Evolutionary conservation across 805 yeast genomes (phyloP), one percentile per base, ranked within the genome.

Genomic region (Sugiyamaella americana): DNA sequence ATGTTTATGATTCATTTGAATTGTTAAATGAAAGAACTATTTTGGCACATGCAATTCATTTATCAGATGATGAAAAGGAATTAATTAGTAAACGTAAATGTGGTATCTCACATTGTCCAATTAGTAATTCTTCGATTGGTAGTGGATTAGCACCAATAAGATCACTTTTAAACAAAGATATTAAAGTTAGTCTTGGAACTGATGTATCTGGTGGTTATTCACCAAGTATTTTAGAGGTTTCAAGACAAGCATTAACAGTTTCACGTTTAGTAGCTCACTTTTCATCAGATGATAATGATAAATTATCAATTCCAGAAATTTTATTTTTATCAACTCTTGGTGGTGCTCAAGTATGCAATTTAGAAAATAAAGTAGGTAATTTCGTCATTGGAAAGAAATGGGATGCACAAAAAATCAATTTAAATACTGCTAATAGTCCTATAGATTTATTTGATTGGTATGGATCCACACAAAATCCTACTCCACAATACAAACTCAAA

Each of bases 101-200:
- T 26, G 94, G 96, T 10, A 78, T 91, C 16, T 75, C 95, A 3
- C 98, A 93, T 65, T 91, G 98, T 67, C 98, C 98, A 2, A 79
- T 87, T 8, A 85, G 95, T 16, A 91, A 91, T 63, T 79, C 95
- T 1, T 79, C 93, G 16, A 74, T 91, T 48, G 81, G 95, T 0
- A 82, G 94, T 8, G 98, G 98, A 16, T 94, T 87, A 63, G 89
- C 95, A 5, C 82, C 87, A 17, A 78, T 91, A 8, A 75, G 83
- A 54, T 75, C 81, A 72, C 66, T 87, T 37, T 68, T 88, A 46
- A 72, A 81, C 40, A 73, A 74, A 35, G 77, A 75, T 8, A 73
- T 87, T 50, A 83, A 85, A 46, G 94, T 93, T 19, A 78, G 94
- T 5, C 71, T 91, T 43, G 94, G 94, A 1, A 78, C 88, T 1